A percentile compares a stretch with the other conserved stretches of the same genome.
These are phyloP conservation scores for Hemerocallis citrina DNA, from an alignment of 106 monocot species.

Conservation along the genomic window DNA sequence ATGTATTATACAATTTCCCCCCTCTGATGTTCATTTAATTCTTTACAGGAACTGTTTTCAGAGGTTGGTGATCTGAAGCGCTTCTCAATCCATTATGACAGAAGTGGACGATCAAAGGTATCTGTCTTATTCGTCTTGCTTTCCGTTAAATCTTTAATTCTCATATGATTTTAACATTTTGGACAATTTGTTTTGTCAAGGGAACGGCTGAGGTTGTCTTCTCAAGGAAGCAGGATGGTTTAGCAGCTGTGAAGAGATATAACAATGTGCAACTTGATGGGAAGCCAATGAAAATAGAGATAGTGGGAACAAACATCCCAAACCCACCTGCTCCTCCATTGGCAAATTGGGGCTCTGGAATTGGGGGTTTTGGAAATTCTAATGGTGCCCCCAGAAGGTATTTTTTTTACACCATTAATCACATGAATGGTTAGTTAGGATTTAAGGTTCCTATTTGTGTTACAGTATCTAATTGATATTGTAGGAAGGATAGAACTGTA, in stretches of 20 bases:
- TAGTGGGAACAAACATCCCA: conserved; percentile 66
- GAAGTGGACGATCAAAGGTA: conserved; percentile 96
- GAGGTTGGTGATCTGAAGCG: conserved; percentile 92
- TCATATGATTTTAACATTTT: conserved; percentile 1
- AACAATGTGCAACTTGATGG: conserved; percentile 99
- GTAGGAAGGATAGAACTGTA: too few species aligned
- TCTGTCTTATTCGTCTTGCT: background rate
- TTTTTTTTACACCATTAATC: background rate
- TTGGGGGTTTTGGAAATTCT: conserved; percentile 32
- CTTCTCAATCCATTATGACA: conserved; percentile 71
- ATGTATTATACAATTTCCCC: background rate
- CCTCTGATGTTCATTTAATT: conserved; percentile 5
- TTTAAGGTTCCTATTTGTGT: too few species aligned
- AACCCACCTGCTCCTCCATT: conserved; percentile 31
- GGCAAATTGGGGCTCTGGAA: too few species aligned
- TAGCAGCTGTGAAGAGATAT: conserved; percentile 94
- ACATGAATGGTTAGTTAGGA: background rate
- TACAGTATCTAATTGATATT: too few species aligned
- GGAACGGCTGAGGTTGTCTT: conserved; percentile 98
- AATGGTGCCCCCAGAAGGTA: conserved; percentile 61
- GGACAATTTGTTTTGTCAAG: conserved; percentile 16
- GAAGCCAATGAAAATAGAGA: conserved; percentile 97
- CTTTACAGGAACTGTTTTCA: conserved; percentile 75
- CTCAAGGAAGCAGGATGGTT: conserved; percentile 66
- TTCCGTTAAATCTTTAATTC: background rate